Evolutionary conservation across 1,139 yeast genomes (phyloP).

Genomic region (Saccharomyces hybrid): DNA sequence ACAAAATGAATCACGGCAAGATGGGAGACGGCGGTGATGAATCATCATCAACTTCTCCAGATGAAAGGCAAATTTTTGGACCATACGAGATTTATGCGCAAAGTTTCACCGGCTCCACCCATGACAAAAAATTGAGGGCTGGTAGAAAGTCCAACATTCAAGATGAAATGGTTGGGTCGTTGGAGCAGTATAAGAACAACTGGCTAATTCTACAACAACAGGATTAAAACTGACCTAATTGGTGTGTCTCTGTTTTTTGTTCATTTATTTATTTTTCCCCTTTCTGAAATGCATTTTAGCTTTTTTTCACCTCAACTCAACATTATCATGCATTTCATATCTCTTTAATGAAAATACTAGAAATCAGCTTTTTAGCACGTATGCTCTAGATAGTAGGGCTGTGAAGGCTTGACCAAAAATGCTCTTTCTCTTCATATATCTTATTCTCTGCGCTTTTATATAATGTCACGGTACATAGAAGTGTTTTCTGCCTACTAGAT

Average conservation of each 20-base stretch:
- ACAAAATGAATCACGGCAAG: slow-evolving; percentile 8
- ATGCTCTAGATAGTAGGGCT: not conserved
- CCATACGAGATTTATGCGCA: slow-evolving; percentile 23
- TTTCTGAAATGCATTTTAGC: not conserved
- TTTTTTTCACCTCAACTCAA: slow-evolving; percentile 3
- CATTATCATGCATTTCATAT: not conserved
- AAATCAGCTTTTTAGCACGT: not conserved
- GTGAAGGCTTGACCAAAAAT: not conserved
- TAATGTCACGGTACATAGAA: not conserved
- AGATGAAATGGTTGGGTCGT: slow-evolving; percentile 30
- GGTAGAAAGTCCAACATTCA: slow-evolving; percentile 28
- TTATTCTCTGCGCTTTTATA: not conserved
- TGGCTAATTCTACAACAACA: slow-evolving; percentile 31
- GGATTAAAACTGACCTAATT: slow-evolving; percentile 5
- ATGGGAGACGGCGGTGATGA: slow-evolving; percentile 14
- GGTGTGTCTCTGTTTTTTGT: no score
- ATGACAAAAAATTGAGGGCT: slow-evolving; percentile 8
- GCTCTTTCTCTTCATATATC: not conserved
- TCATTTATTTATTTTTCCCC: not conserved
- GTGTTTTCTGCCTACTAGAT: not conserved
- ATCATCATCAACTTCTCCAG: slow-evolving; percentile 6
- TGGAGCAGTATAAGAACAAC: slow-evolving; percentile 32
- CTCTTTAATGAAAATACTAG: no score
- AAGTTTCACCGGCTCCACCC: slow-evolving; percentile 4
- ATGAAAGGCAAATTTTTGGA: slow-evolving; percentile 21